These are phyloP conservation scores for Entophlyctis luteolus DNA, from an alignment of 192 early-diverging fungal species.

Conservation along the genomic window DNA sequence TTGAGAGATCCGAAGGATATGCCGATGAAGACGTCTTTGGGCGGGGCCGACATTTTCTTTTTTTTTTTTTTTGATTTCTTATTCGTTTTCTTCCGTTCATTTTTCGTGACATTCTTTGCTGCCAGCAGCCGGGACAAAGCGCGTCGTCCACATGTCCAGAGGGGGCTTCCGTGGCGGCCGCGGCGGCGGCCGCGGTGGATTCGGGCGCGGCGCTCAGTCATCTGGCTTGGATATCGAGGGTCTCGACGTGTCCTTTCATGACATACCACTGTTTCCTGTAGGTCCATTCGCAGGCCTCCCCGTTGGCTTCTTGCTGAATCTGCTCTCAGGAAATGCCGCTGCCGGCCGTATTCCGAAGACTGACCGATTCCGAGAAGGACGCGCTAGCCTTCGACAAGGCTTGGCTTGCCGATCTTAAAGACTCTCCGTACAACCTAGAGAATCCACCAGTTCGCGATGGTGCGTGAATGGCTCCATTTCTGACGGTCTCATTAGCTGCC, in stretches of 20 bases:
- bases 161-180: conserved; percentile 14
- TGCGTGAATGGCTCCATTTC: background rate
- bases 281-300: background rate
- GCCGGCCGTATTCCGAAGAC: conserved; percentile 8
- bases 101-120: too few species aligned
- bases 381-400: conserved; percentile 21
- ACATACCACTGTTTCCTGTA: conserved; percentile 23
- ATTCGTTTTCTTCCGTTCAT: too few species aligned
- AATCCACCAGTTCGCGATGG: conserved; percentile 16
- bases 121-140: background rate
- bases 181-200: conserved; percentile 10
- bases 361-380: background rate
- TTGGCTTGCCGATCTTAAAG: conserved; percentile 15
- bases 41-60: conserved; percentile 14
- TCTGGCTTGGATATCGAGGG: conserved; percentile 3
- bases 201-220: background rate
- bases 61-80: too few species aligned
- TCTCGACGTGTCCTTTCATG: conserved; percentile 21
- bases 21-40: conserved; percentile 47
- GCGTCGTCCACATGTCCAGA: conserved; percentile 1
- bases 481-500: background rate
- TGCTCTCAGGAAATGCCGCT: conserved; percentile 13
- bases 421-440: conserved; percentile 22
- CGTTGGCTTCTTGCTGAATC: background rate
- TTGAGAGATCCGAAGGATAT: conserved; percentile 82